Base-by-base conservation (phyloP, 2,329 filamentous ascomycete species). In the Fusarium pseudocircinatum region DNA sequence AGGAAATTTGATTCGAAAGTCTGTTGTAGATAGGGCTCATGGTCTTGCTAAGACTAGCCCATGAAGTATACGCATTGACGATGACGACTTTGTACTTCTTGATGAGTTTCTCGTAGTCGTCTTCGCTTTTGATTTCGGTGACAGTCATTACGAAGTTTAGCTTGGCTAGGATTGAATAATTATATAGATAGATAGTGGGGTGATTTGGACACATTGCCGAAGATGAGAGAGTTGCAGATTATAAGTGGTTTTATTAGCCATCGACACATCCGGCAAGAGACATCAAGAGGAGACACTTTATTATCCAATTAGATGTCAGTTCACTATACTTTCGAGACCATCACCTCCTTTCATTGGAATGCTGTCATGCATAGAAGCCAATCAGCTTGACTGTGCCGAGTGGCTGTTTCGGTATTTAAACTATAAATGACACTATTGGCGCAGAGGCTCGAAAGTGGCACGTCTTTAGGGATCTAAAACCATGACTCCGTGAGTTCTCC, bases 81-180 rank as follows among this genome's bases (percentile, higher is more conserved):
- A 66, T 30, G 6, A 66, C 63, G 7, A n/a, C 3, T 49, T 4
- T 3, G 3, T 64, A 32, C 4, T 16, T 32, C 13, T 14, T 3
- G 2, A 57, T 3, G 11, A 39, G 18, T 0, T 34, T 15, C 0
- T 37, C 7, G 8, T 11, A 66, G 6, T 49, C 12, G 0, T 20
- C 22, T 13, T 37, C 24, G 2, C 2, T 30, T 7, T 57, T 9
- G 4, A 57, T 57, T 4, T 42, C 4, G 6, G 10, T 36, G 34
- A 66, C 13, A 2, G 49, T n/a, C 49, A 37, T 52, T 15, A 0
- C 12, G 18, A 2, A 2, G 18, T 37, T 11, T 37, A 2, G 6
- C 4, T 34, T 20, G 22, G 4, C 3, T 1, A 3, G 22, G 6
- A 7, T 4, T 20, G 0, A 11, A 4, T 14, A 5, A 1, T 18